phyloP scores from a whole-genome alignment of 2,329 filamentous ascomycete genomes.

The Colletotrichum tropicale region DNA sequence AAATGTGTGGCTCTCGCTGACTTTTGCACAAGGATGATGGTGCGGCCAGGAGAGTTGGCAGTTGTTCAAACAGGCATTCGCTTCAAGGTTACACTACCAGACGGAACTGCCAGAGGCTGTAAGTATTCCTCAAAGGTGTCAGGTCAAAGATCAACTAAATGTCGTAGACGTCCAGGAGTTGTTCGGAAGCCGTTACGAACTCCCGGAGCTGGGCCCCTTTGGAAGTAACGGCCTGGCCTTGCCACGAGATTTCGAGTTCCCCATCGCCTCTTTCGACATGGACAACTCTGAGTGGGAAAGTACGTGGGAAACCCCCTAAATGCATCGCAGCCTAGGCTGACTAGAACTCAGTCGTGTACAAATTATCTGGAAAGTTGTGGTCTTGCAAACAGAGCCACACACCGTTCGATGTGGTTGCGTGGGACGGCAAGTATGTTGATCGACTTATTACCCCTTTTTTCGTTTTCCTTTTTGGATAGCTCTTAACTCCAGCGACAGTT shows the following conservation, averaged over 20 bases:
- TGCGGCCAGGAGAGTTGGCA: slow-evolving; percentile 68
- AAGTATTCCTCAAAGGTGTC: neutral
- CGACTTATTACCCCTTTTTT: slow-evolving; percentile 38
- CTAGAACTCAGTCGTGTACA: slow-evolving; percentile 50
- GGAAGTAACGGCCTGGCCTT: slow-evolving; percentile 70
- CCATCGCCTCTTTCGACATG: slow-evolving; percentile 56
- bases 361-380: slow-evolving; percentile 64
- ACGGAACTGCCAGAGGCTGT: slow-evolving; percentile 61
- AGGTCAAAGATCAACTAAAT: neutral
- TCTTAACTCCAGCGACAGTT: slow-evolving; percentile 6
- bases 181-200: slow-evolving; percentile 65
- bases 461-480: neutral
- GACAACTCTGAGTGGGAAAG: slow-evolving; percentile 26
- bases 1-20: neutral
- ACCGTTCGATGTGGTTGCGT: slow-evolving; percentile 70
- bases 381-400: slow-evolving; percentile 63
- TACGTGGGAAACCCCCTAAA: neutral
- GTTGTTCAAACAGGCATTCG: slow-evolving; percentile 68
- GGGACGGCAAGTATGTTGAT: slow-evolving; percentile 66
- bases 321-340: neutral
- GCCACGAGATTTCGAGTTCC: slow-evolving; percentile 66
- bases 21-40: slow-evolving; percentile 33
- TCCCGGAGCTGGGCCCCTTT: slow-evolving; percentile 69
- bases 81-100: slow-evolving; percentile 60
- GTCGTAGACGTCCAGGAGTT: slow-evolving; percentile 61